Conservation (phyloP, 2,329 filamentous ascomycete genomes). For the Penicillium sclerotigenum region DNA sequence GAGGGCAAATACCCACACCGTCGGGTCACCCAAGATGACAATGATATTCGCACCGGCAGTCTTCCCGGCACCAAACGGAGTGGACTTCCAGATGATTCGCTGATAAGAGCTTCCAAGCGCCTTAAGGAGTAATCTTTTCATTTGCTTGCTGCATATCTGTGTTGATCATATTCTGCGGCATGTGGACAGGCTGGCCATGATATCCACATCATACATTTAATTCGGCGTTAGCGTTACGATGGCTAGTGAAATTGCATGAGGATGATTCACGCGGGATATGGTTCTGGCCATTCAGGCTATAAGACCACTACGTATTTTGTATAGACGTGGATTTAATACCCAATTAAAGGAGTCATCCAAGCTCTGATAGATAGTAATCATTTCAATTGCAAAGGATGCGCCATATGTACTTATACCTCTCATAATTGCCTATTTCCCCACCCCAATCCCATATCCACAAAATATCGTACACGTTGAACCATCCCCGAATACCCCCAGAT, state of each 20-base stretch:
- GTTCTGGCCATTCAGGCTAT: background rate
- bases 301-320: background rate
- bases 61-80: conserved; percentile 88
- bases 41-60: conserved; percentile 88
- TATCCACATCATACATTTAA: conserved; percentile 2
- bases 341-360: background rate
- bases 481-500: background rate
- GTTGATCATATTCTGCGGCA: background rate
- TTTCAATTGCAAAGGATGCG: background rate
- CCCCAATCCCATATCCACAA: background rate
- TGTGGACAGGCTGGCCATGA: background rate
- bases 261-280: background rate
- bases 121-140: conserved; percentile 45
- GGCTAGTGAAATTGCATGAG: background rate
- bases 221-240: background rate
- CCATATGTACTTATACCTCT: background rate
- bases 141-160: background rate
- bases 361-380: background rate
- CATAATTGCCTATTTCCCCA: background rate
- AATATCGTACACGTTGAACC: background rate
- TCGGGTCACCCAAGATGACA: conserved; percentile 89
- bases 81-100: conserved; percentile 74
- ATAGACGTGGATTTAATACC: background rate
- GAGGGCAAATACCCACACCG: conserved; percentile 86
- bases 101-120: conserved; percentile 59